A percentile compares a stretch with the other conserved stretches of the same genome.
phyloP scores from a whole-genome alignment of 305 asterid genomes.

The Lippia alba region DNA sequence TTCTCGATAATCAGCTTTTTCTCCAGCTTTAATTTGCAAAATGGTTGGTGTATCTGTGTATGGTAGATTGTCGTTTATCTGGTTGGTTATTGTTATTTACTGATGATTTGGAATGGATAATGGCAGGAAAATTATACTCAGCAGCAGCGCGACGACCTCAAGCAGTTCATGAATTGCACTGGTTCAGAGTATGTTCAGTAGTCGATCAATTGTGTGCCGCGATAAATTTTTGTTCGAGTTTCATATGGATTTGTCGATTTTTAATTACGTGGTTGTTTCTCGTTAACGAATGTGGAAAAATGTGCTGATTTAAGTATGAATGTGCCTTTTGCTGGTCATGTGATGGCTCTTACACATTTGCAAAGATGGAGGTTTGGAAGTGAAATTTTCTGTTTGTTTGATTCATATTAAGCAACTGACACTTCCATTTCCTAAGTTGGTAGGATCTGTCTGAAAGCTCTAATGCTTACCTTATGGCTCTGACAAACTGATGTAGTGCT shows the following conservation, averaged over 20 bases:
- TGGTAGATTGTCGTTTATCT: neutral
- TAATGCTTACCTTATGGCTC: neutral
- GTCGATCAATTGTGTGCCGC: neutral
- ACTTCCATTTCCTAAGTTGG: neutral
- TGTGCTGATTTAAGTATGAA: neutral
- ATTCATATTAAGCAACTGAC: neutral
- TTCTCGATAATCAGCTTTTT: neutral
- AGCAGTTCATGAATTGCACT: constrained; percentile 56
- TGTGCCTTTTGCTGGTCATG: neutral
- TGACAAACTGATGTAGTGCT: neutral
- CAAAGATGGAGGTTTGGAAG: neutral
- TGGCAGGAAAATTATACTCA: constrained; percentile 51
- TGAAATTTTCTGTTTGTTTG: neutral
- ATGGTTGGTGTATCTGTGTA: neutral
- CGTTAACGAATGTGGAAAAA: neutral
- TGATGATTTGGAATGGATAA: constrained; percentile 4
- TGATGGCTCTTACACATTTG: neutral
- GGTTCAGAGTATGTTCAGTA: constrained; percentile 44
- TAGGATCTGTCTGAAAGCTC: neutral
- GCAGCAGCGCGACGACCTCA: constrained; percentile 55
- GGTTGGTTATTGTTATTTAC: neutral
- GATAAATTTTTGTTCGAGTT: neutral
- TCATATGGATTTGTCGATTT: neutral
- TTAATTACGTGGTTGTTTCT: neutral
- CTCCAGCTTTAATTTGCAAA: neutral